Percentiles rank a stretch among this genome's conserved stretches.
Evolutionary conservation across 805 yeast species (phyloP).

Genomic region (Sugiyamaella valdiviana): DNA sequence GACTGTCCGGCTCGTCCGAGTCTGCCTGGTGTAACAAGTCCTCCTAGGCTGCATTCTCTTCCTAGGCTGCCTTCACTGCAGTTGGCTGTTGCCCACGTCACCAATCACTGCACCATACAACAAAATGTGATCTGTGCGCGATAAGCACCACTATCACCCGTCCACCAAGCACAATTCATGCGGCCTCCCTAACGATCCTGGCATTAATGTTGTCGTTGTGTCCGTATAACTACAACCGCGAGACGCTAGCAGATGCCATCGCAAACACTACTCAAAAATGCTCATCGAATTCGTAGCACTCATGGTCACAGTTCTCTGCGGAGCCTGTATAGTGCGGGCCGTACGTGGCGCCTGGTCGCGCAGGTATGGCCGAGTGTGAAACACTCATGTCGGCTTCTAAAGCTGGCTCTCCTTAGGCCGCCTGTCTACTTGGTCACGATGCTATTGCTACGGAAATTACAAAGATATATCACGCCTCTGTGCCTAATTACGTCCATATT

Average conservation of each 20-base stretch:
- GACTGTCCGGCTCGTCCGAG: no score
- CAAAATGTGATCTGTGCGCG: not conserved
- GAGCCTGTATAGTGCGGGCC: slow-evolving; percentile 6
- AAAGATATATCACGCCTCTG: not conserved
- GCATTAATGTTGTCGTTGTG: not conserved
- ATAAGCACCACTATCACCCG: not conserved
- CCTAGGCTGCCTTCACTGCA: no score
- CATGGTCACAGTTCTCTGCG: slow-evolving; percentile 5
- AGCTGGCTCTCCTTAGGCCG: no score
- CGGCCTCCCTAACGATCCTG: not conserved
- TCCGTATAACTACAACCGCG: not conserved
- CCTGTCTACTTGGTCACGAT: not conserved
- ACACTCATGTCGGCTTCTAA: not conserved
- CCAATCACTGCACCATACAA: no score
- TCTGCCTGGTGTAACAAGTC: no score
- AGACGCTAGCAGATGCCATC: not conserved
- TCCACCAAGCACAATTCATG: not conserved
- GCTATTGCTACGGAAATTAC: not conserved
- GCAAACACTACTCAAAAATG: not conserved
- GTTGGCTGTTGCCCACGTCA: no score
- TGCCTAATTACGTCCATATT: not conserved
- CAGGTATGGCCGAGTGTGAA: not conserved
- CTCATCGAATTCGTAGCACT: slow-evolving; percentile 4
- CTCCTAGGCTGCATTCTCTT: no score
- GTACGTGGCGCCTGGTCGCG: slow-evolving; percentile 1